Evolutionary conservation across 257 asterid species (phyloP), one percentile per base, ranked within the genome.

Genomic region (Thymus quinquecostatus): DNA sequence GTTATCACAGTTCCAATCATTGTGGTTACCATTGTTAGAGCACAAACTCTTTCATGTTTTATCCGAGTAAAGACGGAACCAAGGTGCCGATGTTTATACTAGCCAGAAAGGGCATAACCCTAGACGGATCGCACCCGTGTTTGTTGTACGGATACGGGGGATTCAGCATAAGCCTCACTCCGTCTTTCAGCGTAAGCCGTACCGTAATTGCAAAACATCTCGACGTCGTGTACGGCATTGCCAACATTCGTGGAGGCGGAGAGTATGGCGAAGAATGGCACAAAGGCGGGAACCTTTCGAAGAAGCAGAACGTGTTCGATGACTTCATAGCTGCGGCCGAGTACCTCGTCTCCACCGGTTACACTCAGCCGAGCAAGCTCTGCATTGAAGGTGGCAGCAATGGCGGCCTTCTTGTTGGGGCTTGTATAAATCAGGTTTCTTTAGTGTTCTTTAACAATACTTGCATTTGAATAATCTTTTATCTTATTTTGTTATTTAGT

Each of bases 211-310:
- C 87, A 50, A 89, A 82, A 70, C 92, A 95, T 74, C 79, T 95
- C 76, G 92, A 82, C 62, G 84, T 64, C 40, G 84, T 95, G 43
- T 78, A 83, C 77, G 89, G 96, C 84, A 10, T 88, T 29, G 96
- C 96, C 29, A 95, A 95, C 69, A 89, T 95, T 66, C 96, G 99
- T 40, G 99, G 98, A 48, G 99, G 99, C 10, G 98, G 97, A 38
- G 99, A 92, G 71, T 92, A 95, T 61, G 99, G 99, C 67, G 99
- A 92, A 68, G 99, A 92, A 77, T 95, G 99, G 98, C 97, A 92
- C 71, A 92, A 84, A 82, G 90, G 86, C 51, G 99, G 98, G 53
- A 64, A 89, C 4, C 95, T 92, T 70, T 82, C 87, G 6, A 83
- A 57, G 81, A 92, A 92, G 80, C 97, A 95, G 80, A 95, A 90